Evolutionary conservation across 2,329 filamentous ascomycete genomes (phyloP), one percentile per base, ranked within the genome.

Genomic region (Tolypocladium tundrense): DNA sequence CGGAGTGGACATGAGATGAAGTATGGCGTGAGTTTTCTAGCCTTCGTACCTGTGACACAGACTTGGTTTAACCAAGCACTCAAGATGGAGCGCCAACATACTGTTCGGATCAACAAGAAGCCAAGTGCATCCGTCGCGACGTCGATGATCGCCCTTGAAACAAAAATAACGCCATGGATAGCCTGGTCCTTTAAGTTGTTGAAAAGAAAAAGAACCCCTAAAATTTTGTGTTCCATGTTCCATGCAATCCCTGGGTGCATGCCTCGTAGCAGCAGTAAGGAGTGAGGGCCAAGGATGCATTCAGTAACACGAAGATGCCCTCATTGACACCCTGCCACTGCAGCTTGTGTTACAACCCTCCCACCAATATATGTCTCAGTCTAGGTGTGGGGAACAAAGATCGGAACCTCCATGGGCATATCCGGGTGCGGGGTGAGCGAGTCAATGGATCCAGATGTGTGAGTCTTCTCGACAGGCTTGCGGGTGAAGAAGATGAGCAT

Each of bases 401-500:
- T 56, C n/a, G 66, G 66, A 14, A 67, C 56, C 58, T 67, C 62
- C 66, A 67, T 66, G 21, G 62, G 62, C 54, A 64, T 59, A 16
- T 64, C 62, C 33, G 56, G 54, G 59, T 69, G 67, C 7, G 65
- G 61, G 1, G 24, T 58, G 24, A 66, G 58, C 8, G 67, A 68
- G 56, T 69, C 67, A 35, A 66, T 62, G 37, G 60, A 56, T 1
- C 61, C 64, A 4, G 66, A 66, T 37, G 65, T 59, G 53, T 69
- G 65, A 13, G 56, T 61, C 40, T 58, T 58, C 1, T 62, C 60
- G 24, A 62, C 61, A 9, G 67, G 66, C 60, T 67, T 67, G 55
- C 67, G 63, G 5, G 66, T 68, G 60, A 68, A 67, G 54, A 68
- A 66, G 53, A 69, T 60, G 31, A 69, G 62, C 66, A 68, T 69